Evolutionary conservation across 169 alveolate species (phyloP).

Genomic region (Cryptosporidium tyzzeri): DNA sequence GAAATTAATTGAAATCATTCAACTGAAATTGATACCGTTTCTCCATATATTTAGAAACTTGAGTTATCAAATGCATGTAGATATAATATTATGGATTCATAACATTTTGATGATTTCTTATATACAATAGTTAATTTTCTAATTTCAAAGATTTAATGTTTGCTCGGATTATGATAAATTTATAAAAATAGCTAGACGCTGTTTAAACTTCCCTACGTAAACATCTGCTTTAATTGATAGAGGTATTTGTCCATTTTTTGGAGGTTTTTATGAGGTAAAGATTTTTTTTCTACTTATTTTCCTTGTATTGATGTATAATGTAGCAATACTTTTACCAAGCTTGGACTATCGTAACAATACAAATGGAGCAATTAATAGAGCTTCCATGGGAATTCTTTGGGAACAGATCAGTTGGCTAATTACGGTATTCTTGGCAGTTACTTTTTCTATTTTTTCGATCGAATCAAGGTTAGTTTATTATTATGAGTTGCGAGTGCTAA

Average conservation of each 20-base stretch:
- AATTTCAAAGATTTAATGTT: not conserved
- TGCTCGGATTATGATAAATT: constrained; percentile 40
- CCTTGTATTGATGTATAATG: constrained; percentile 59
- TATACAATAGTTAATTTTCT: not conserved
- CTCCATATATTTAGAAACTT: not conserved
- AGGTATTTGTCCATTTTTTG: not conserved
- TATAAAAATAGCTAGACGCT: constrained; percentile 6
- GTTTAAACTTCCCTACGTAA: not conserved
- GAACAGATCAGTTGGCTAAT: constrained; percentile 59
- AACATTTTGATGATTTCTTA: not conserved
- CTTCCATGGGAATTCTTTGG: constrained; percentile 52
- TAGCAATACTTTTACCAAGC: constrained; percentile 71
- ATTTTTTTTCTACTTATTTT: not conserved
- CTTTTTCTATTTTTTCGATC: constrained; percentile 40
- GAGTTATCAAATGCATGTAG: no score
- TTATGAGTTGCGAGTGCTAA: not conserved
- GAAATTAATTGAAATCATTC: not conserved
- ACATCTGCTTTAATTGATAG: not conserved
- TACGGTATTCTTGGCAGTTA: constrained; percentile 47
- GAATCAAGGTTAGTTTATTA: constrained; percentile 47
- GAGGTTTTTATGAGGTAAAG: not conserved
- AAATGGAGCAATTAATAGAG: constrained; percentile 63
- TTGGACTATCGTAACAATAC: constrained; percentile 69
- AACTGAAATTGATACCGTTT: no score
- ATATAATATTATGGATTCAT: no score